A percentile compares a stretch with the other conserved stretches of the same genome.
Conservation (phyloP, 371 early-diverging fungal genomes). For the Mucor mucedo region DNA sequence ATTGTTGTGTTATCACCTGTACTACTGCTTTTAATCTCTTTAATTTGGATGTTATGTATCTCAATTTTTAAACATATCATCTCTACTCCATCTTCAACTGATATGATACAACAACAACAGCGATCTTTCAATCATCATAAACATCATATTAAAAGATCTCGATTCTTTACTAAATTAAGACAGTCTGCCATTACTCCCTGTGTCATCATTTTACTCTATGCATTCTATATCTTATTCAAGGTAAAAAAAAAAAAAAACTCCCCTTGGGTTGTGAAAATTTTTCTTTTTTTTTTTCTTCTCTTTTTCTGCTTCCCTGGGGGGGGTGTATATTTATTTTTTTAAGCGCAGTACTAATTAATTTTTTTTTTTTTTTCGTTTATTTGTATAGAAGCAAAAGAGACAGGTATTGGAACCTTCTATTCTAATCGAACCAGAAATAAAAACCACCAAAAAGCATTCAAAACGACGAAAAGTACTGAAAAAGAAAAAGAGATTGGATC, state of each 20-base stretch:
- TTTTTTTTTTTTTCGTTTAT: not conserved
- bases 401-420: not conserved
- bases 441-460: not conserved
- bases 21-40: constrained; percentile 23
- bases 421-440: not conserved
- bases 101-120: constrained; percentile 10
- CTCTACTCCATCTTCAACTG: not conserved
- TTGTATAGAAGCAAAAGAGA: not conserved
- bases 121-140: not conserved
- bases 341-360: constrained; percentile 5
- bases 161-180: constrained; percentile 17
- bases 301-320: not conserved
- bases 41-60: constrained; percentile 19
- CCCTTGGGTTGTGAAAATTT: constrained; percentile 7
- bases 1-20: constrained; percentile 31
- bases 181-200: constrained; percentile 14
- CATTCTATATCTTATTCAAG: constrained; percentile 25
- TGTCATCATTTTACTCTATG: constrained; percentile 14
- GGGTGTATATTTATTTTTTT: not conserved
- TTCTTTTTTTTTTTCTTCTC: not conserved
- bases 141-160: constrained; percentile 9
- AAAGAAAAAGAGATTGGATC: not conserved
- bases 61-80: constrained; percentile 18
- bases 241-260: constrained; percentile 9
- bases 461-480: not conserved